phyloP scores from a whole-genome alignment of 2,329 filamentous ascomycete species.

The Colletotrichum siamense region DNA sequence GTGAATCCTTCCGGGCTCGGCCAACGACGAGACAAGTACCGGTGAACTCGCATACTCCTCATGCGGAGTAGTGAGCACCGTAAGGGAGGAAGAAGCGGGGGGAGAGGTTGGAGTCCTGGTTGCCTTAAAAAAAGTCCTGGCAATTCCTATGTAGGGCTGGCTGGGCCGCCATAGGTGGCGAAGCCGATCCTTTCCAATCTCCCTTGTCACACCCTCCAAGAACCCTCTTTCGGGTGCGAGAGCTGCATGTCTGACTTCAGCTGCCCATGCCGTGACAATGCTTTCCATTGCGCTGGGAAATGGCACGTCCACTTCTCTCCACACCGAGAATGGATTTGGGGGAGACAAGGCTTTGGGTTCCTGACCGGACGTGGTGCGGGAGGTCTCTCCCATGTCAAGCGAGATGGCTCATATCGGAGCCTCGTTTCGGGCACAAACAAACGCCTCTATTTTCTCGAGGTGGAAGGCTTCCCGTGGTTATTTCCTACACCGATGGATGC shows the following conservation, averaged over 20 bases:
- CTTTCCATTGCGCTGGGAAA: neutral
- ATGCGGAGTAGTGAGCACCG: neutral
- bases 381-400: neutral
- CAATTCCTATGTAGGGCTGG: neutral
- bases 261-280: neutral
- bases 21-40: neutral
- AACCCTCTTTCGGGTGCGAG: neutral
- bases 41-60: neutral
- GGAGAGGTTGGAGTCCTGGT: neutral
- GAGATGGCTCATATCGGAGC: neutral
- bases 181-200: neutral
- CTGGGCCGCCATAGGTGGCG: neutral
- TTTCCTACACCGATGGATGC: neutral
- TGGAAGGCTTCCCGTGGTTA: neutral
- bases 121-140: neutral
- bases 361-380: neutral
- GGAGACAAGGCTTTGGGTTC: neutral
- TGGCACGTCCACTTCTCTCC: neutral
- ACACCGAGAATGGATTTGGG: neutral
- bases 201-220: neutral
- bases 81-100: neutral
- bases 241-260: neutral
- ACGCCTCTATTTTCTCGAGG: neutral
- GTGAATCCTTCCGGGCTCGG: conserved; percentile 1
- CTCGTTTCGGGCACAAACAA: neutral